Conservation (phyloP, 176 grass and related monocot genomes). For the Carex cristatella region DNA sequence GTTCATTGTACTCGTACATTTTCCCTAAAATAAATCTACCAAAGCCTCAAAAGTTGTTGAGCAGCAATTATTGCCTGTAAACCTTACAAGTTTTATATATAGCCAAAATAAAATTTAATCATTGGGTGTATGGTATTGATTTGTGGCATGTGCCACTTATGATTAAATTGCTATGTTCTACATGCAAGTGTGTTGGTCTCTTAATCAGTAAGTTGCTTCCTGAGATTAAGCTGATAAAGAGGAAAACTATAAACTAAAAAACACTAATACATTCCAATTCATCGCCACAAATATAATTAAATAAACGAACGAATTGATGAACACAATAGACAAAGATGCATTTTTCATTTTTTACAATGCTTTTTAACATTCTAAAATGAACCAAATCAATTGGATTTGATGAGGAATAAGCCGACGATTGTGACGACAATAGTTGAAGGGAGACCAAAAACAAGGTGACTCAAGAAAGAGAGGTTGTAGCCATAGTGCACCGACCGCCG, state of each 20-base stretch:
- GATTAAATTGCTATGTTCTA: too few relatives aligned
- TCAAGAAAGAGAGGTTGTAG: conserved; percentile 75
- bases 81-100: too few relatives aligned
- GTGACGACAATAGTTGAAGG: conserved; percentile 60
- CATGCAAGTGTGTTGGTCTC: too few relatives aligned
- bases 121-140: too few relatives aligned
- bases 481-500: conserved; percentile 52
- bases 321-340: neutral
- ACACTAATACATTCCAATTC: neutral
- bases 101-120: too few relatives aligned
- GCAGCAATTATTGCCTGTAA: too few relatives aligned
- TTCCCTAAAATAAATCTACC: too few relatives aligned
- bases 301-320: neutral
- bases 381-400: conserved; percentile 24
- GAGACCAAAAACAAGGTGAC: conserved; percentile 71
- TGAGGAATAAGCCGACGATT: conserved; percentile 56
- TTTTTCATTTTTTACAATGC: conserved; percentile 1
- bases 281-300: neutral
- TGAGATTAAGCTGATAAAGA: neutral
- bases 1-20: too few relatives aligned
- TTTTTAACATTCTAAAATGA: neutral
- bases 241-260: neutral
- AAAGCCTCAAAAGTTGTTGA: too few relatives aligned
- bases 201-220: neutral
- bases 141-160: too few relatives aligned